These are phyloP conservation scores for Pythium dissotocum DNA, from an alignment of 352 stramenopile genomes.

Conservation along the genomic window DNA sequence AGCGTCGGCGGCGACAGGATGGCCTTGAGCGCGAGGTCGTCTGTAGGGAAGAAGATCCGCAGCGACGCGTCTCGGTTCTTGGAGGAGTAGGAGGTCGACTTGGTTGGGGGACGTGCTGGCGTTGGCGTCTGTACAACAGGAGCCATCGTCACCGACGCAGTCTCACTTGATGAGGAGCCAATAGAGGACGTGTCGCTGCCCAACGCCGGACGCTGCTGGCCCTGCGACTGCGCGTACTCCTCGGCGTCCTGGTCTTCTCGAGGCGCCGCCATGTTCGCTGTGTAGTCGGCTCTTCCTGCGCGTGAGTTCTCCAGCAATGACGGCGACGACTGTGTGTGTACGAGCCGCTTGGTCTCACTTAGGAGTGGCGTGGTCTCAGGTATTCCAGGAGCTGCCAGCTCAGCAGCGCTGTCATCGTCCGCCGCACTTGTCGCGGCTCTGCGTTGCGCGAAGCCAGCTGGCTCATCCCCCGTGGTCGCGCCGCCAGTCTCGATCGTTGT, in stretches of 20 bases:
- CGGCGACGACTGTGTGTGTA: conserved; percentile 20
- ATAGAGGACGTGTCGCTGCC: conserved; percentile 12
- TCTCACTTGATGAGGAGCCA: neutral
- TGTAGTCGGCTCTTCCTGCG: too few relatives aligned
- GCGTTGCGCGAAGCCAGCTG: conserved; percentile 2
- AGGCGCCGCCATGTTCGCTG: neutral
- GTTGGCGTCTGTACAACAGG: neutral
- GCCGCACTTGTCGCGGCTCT: neutral
- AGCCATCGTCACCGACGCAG: neutral
- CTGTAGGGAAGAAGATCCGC: conserved; percentile 55
- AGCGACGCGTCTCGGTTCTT: conserved; percentile 18
- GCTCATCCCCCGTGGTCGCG: neutral
- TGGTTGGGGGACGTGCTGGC: conserved; percentile 1
- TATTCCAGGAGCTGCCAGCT: neutral
- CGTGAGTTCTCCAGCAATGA: conserved; percentile 1
- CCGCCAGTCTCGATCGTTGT: neutral
- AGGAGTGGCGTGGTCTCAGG: neutral
- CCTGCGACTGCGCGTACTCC: neutral
- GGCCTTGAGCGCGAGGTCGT: conserved; percentile 55
- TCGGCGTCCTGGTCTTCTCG: neutral
- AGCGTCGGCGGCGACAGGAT: conserved; percentile 47
- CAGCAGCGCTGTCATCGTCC: neutral
- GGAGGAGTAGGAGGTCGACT: conserved; percentile 17
- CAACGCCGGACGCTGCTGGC: neutral
- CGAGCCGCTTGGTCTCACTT: neutral